These are phyloP conservation scores for Stagonosporopsis rhizophila DNA, from an alignment of 2,329 filamentous ascomycete species.

Conservation along the genomic window DNA sequence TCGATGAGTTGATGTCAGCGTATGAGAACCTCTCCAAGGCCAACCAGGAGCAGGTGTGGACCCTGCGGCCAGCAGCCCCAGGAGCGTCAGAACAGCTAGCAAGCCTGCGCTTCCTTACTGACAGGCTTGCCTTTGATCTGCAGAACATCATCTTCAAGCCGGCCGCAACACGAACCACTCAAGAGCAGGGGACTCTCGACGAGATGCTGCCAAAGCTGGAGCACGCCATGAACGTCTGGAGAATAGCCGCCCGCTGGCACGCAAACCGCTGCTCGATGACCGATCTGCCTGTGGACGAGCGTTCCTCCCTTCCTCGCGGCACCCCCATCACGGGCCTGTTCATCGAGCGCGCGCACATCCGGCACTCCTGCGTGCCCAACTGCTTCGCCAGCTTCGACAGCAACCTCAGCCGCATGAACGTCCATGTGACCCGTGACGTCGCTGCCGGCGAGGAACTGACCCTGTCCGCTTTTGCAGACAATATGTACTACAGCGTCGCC, in stretches of 20 bases:
- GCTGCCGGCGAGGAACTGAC: slow-evolving; percentile 18
- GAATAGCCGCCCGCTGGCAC: slow-evolving; percentile 24
- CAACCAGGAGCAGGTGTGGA: slow-evolving; percentile 13
- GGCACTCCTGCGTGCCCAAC: slow-evolving; percentile 34
- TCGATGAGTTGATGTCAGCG: slow-evolving; percentile 6
- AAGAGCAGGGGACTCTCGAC: not conserved
- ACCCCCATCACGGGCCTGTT: slow-evolving; percentile 33
- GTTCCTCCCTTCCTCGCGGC: not conserved
- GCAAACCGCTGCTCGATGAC: slow-evolving; percentile 12
- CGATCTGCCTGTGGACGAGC: slow-evolving; percentile 1
- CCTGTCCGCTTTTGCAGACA: slow-evolving; percentile 7
- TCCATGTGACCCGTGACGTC: slow-evolving; percentile 19
- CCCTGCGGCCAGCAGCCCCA: slow-evolving; percentile 4
- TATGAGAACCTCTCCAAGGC: slow-evolving; percentile 11
- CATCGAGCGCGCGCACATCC: slow-evolving; percentile 41
- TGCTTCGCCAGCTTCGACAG: slow-evolving; percentile 20
- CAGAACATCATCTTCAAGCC: slow-evolving; percentile 2
- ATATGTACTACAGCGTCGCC: slow-evolving; percentile 17
- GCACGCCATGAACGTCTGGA: slow-evolving; percentile 1
- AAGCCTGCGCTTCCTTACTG: not conserved
- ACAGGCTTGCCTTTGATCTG: not conserved
- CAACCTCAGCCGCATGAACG: slow-evolving; percentile 13
- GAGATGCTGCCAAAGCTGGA: slow-evolving; percentile 1
- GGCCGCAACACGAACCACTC: not conserved
- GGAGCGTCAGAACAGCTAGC: slow-evolving; percentile 7